Evolutionary conservation across 352 stramenopile genomes (phyloP), one percentile per base, ranked within the genome.

Genomic region (Phytophthora pseudosyringae): DNA sequence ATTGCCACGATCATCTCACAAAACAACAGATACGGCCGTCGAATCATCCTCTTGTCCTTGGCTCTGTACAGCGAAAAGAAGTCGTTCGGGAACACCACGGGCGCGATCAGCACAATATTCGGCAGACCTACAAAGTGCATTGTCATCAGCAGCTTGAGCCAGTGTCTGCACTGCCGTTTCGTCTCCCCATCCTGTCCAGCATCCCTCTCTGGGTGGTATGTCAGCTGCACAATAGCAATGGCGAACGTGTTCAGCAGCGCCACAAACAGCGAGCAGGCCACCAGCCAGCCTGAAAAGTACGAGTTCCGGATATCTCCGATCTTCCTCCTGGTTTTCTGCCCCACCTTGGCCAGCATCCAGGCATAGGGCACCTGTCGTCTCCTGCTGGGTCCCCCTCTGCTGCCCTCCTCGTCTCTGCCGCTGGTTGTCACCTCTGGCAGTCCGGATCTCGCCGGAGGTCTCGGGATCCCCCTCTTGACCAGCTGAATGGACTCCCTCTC

Each of bases 271-370:
- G 82, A 89, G 60, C 80, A 86, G 5, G 73, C 57, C 12, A 88
- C 78, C n/a, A 91, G 75, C 80, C 82, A 89, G 9, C 80, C 77
- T 1, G 80, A 80, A 50, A 89, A 91, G 72, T 89, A 91, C 60
- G 82, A 91, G 46, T 91, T 91, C 32, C 80, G 59, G 36, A 91
- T 67, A 29, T 80, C 75, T 33, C 75, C 76, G 25, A 76, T 64
- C 53, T 73, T 69, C 31, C 43, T 60, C 43, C 71, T 59, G 9
- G 70, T 76, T 25, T 56, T 62, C 32, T 71, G 49, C 18, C 66
- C 61, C 26, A 78, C 16, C 38, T 75, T 73, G 15, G 45, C 43
- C 49, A 72, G 54, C 43, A 75, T 60, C 71, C 71, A 76, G n/a
- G 59, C 52, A 35, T 67, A 67, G 5, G 56, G 64, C 12, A 65